Percentiles rank a stretch among this genome's conserved stretches.
phyloP scores from a whole-genome alignment of 1,139 yeast species.

The Saccharomyces pastorianus region DNA sequence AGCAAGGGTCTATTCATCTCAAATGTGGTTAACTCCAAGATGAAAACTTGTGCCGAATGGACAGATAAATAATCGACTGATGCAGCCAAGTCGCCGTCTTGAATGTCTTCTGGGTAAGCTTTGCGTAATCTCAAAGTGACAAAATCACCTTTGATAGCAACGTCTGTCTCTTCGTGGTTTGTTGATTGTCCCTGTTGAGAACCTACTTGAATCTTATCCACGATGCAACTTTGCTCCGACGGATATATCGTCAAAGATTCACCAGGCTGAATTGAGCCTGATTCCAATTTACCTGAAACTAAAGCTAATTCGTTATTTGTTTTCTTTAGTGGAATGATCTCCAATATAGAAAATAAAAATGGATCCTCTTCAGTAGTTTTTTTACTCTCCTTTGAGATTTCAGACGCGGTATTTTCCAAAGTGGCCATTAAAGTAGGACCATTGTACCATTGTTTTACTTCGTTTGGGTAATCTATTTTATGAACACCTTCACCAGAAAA shows the following conservation, averaged over 20 bases:
- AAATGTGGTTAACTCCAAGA: conserved; percentile 55
- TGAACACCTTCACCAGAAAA: conserved; percentile 76
- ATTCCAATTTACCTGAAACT: conserved; percentile 62
- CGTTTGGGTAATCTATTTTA: conserved; percentile 26
- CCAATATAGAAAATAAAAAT: conserved; percentile 38
- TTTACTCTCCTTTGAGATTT: conserved; percentile 26
- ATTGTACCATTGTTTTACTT: conserved; percentile 46
- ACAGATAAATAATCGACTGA: conserved; percentile 40
- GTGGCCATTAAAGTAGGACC: conserved; percentile 59
- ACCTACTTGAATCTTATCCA: conserved; percentile 36
- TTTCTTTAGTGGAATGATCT: conserved; percentile 28
- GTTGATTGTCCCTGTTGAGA: conserved; percentile 28
- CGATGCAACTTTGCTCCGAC: conserved; percentile 37
- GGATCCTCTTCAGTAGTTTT: conserved; percentile 28
- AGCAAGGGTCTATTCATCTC: conserved; percentile 66
- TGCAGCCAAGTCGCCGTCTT: conserved; percentile 68
- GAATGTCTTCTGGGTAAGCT: conserved; percentile 43
- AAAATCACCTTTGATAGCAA: conserved; percentile 67
- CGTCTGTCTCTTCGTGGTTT: conserved; percentile 5
- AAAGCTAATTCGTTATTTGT: conserved; percentile 15
- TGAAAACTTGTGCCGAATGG: conserved; percentile 43
- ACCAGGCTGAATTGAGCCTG: conserved; percentile 72
- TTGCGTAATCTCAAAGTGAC: conserved; percentile 52
- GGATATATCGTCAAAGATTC: conserved; percentile 64
- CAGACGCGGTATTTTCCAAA: conserved; percentile 37